Evolutionary conservation across 805 yeast species (phyloP).

Genomic region (Millerozyma acaciae): DNA sequence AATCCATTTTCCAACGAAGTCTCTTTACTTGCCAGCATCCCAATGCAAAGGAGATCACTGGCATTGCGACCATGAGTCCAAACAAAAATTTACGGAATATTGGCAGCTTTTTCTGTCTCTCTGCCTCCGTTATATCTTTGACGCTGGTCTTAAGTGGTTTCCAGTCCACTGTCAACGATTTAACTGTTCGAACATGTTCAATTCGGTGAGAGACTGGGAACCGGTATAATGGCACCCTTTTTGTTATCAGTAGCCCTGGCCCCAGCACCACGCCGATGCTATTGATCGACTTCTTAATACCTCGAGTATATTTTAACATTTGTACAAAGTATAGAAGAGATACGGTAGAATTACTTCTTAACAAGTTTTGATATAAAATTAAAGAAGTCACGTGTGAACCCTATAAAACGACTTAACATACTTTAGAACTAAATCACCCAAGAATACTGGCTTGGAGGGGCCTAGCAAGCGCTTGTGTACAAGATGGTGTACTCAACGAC

Average conservation of each 20-base stretch:
- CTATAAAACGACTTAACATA: no score
- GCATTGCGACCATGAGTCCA: constrained; percentile 66
- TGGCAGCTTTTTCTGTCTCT: constrained; percentile 35
- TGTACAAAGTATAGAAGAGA: no score
- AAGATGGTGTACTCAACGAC: constrained; percentile 22
- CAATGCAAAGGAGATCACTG: constrained; percentile 75
- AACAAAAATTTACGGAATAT: constrained; percentile 37
- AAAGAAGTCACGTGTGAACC: no score
- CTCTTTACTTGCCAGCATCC: constrained; percentile 94
- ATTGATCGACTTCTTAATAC: no score
- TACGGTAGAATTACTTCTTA: no score
- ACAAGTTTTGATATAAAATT: no score
- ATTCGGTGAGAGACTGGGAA: no score
- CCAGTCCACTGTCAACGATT: constrained; percentile 81
- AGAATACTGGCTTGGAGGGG: background rate
- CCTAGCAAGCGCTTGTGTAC: constrained; percentile 18
- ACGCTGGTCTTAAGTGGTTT: constrained; percentile 59
- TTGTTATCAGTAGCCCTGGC: no score
- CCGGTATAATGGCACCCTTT: no score
- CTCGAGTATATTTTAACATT: no score
- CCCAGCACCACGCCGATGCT: background rate
- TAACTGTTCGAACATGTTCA: constrained; percentile 24
- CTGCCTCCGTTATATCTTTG: constrained; percentile 34
- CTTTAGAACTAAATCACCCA: background rate
- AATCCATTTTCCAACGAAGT: constrained; percentile 79